Percentiles rank a stretch among this genome's conserved stretches.
phyloP scores from a whole-genome alignment of 352 stramenopile genomes.

The Phytophthora melonis region DNA sequence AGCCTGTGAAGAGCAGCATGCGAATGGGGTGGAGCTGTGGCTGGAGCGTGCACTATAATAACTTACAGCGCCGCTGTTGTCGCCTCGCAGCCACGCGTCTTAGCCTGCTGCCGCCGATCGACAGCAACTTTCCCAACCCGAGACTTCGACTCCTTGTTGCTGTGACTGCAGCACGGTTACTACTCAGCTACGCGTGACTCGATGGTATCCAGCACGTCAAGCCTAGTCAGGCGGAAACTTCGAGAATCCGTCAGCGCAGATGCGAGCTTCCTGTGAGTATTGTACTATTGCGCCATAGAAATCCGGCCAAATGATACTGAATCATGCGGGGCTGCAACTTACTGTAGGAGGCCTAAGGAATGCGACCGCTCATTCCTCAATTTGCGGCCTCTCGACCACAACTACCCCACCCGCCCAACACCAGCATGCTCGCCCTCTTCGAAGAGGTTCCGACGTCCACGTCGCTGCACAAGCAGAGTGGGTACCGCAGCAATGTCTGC shows the following conservation, averaged over 20 bases:
- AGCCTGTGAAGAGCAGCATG: neutral
- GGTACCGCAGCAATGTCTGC: conserved; percentile 64
- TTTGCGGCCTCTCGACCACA: conserved; percentile 28
- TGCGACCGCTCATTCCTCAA: conserved; percentile 18
- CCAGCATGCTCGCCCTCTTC: conserved; percentile 26
- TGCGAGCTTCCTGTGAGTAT: conserved; percentile 5
- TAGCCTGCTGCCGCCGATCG: neutral
- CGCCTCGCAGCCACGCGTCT: neutral
- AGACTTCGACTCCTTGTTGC: neutral
- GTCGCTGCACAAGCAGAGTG: conserved; percentile 28
- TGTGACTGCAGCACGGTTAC: neutral
- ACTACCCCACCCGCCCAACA: conserved; percentile 8
- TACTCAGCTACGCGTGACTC: neutral
- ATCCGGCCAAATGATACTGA: neutral
- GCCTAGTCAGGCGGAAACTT: neutral
- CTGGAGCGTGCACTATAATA: neutral
- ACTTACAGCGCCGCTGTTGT: neutral
- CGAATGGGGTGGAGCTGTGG: neutral
- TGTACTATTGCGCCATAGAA: conserved; percentile 1
- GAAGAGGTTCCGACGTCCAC: conserved; percentile 28
- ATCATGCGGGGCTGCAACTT: neutral
- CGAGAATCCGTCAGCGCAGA: conserved; percentile 1
- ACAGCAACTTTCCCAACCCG: neutral
- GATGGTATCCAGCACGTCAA: neutral
- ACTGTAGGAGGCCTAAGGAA: neutral